Percentiles rank a stretch among this genome's conserved stretches.
phyloP scores from a whole-genome alignment of 495 filamentous ascomycete genomes.

The Evernia prunastri region DNA sequence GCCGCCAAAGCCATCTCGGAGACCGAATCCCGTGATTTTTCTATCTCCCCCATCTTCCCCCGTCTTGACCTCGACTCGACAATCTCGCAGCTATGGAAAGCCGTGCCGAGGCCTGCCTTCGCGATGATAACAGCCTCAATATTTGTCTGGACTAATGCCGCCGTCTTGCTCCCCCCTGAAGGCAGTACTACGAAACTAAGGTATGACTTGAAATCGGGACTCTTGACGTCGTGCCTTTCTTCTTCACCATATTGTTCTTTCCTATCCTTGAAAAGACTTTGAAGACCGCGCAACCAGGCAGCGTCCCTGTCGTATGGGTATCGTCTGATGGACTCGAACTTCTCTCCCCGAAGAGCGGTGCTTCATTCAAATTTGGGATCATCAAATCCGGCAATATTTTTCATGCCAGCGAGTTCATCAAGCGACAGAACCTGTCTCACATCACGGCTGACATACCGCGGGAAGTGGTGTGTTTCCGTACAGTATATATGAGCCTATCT shows the following conservation, averaged over 20 bases:
- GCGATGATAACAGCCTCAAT: too few relatives aligned
- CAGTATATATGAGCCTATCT: slow-evolving; percentile 1
- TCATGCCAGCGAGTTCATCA: too few relatives aligned
- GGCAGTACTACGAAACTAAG: not conserved
- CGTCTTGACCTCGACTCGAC: not conserved
- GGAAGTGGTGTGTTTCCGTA: not conserved
- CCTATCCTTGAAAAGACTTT: not conserved
- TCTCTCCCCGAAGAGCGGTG: too few relatives aligned
- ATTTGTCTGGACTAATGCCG: too few relatives aligned
- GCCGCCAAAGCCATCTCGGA: slow-evolving; percentile 18
- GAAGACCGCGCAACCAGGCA: not conserved
- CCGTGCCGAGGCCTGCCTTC: not conserved
- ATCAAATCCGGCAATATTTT: too few relatives aligned
- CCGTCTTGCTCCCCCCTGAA: not conserved
- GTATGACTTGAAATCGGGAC: not conserved
- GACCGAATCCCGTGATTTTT: not conserved
- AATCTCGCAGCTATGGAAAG: not conserved
- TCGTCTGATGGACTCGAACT: too few relatives aligned
- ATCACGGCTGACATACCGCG: not conserved
- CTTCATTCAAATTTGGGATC: too few relatives aligned
- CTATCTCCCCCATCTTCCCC: not conserved
- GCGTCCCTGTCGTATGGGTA: not conserved
- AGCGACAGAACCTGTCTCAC: not conserved
- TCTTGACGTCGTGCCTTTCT: not conserved
- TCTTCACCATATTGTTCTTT: not conserved